Evolutionary conservation across 2,329 filamentous ascomycete genomes (phyloP).

Genomic region (Corynespora cassiicola): DNA sequence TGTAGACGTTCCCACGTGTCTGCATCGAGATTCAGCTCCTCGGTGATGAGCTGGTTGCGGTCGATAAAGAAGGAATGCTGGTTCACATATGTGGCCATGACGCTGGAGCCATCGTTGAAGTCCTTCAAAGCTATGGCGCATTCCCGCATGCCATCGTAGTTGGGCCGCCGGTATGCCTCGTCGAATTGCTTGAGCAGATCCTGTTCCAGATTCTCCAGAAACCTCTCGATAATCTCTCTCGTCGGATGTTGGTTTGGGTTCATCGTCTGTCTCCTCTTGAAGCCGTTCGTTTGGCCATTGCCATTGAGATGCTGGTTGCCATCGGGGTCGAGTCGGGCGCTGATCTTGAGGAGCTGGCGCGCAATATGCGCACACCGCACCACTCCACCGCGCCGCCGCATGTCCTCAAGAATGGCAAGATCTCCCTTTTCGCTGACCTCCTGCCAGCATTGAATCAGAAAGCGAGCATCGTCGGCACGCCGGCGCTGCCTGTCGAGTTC

Average conservation of each 20-base stretch:
- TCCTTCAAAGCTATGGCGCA: slow-evolving; percentile 93
- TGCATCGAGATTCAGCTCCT: slow-evolving; percentile 79
- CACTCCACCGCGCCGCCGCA: slow-evolving; percentile 87
- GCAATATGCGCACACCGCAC: slow-evolving; percentile 94
- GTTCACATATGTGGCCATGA: slow-evolving; percentile 96
- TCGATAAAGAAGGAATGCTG: slow-evolving; percentile 99
- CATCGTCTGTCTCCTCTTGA: slow-evolving; percentile 44
- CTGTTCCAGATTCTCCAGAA: slow-evolving; percentile 93
- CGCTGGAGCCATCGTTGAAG: slow-evolving; percentile 91
- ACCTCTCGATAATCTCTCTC: slow-evolving; percentile 92
- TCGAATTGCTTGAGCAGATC: slow-evolving; percentile 96
- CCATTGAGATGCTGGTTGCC: slow-evolving; percentile 56
- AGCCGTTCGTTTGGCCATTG: slow-evolving; percentile 57
- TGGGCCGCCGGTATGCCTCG: slow-evolving; percentile 91
- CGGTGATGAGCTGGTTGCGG: slow-evolving; percentile 85
- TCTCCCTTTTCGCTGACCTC: slow-evolving; percentile 92
- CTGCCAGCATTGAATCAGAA: slow-evolving; percentile 95
- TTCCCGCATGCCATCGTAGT: slow-evolving; percentile 98
- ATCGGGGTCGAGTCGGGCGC: slow-evolving; percentile 81
- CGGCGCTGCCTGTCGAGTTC: slow-evolving; percentile 92
- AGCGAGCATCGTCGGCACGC: slow-evolving; percentile 89
- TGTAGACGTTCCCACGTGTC: slow-evolving; percentile 86
- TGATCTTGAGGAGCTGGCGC: slow-evolving; percentile 91
- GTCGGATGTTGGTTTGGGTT: slow-evolving; percentile 62
- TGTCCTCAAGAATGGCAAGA: slow-evolving; percentile 84